These are phyloP conservation scores for Pyrenopolyporus hunteri DNA, from an alignment of 495 filamentous ascomycete species.

Conservation along the genomic window DNA sequence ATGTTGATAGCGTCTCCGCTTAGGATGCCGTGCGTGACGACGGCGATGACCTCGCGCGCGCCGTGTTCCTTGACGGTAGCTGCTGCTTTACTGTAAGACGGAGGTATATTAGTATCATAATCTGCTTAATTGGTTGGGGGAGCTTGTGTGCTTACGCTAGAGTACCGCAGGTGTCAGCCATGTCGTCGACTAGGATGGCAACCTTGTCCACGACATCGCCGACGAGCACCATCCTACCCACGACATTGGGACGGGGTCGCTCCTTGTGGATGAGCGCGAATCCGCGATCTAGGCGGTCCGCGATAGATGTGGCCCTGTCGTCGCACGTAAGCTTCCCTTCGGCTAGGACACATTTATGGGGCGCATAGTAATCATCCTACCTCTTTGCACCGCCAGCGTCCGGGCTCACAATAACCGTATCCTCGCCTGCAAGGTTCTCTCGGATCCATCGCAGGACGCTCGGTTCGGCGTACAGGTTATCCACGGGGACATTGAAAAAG, in stretches of 20 bases:
- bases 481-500: slow-evolving; percentile 98
- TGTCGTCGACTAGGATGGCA: slow-evolving; percentile 82
- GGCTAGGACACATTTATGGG: not conserved
- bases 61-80: slow-evolving; percentile 89
- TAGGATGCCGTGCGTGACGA: slow-evolving; percentile 95
- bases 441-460: slow-evolving; percentile 89
- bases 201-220: slow-evolving; percentile 66
- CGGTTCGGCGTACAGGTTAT: slow-evolving; percentile 96
- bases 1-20: slow-evolving; percentile 90
- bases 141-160: slow-evolving; percentile 28
- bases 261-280: slow-evolving; percentile 99
- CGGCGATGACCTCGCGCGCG: slow-evolving; percentile 85
- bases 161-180: slow-evolving; percentile 91
- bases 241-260: slow-evolving; percentile 91
- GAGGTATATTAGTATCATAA: slow-evolving; percentile 1
- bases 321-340: slow-evolving; percentile 1
- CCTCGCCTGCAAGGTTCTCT: slow-evolving; percentile 79
- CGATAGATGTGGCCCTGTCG: slow-evolving; percentile 86
- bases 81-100: slow-evolving; percentile 71
- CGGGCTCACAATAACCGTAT: slow-evolving; percentile 94
- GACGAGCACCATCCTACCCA: slow-evolving; percentile 90
- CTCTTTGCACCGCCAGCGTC: slow-evolving; percentile 97
- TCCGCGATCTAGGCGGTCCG: slow-evolving; percentile 88
- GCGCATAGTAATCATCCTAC: slow-evolving; percentile 53
- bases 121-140: not conserved